Percentiles rank a stretch among this genome's conserved stretches.
These are phyloP conservation scores for Russula brevipes DNA, from an alignment of 768 basidiomycete genomes.

Conservation along the genomic window DNA sequence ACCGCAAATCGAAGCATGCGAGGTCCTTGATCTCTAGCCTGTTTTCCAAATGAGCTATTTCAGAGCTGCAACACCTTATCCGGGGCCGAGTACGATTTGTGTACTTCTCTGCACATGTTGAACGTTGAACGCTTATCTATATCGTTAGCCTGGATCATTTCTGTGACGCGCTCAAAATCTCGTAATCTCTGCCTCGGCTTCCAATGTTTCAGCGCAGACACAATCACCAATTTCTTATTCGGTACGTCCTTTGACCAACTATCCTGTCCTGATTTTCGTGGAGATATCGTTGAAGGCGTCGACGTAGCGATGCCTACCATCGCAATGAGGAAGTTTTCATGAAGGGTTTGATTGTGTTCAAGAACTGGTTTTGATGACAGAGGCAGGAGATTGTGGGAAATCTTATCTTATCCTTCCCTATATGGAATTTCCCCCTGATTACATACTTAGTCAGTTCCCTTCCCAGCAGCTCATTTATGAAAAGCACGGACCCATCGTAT, in stretches of 20 bases:
- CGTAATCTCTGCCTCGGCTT: slow-evolving; percentile 39
- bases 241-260: slow-evolving; percentile 33
- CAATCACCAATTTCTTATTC: slow-evolving; percentile 42
- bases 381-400: too few relatives aligned
- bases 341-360: not conserved
- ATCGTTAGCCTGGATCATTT: slow-evolving; percentile 34
- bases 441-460: too few relatives aligned
- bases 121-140: not conserved
- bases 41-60: slow-evolving; percentile 37
- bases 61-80: slow-evolving; percentile 35
- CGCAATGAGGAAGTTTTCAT: slow-evolving; percentile 13
- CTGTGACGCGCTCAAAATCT: slow-evolving; percentile 25
- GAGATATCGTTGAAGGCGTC: slow-evolving; percentile 34
- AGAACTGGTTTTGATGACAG: too few relatives aligned
- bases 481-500: too few relatives aligned
- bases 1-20: slow-evolving; percentile 32
- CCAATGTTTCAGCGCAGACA: slow-evolving; percentile 40
- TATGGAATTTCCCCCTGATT: too few relatives aligned
- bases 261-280: slow-evolving; percentile 33
- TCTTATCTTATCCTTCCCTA: too few relatives aligned
- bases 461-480: too few relatives aligned
- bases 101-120: not conserved
- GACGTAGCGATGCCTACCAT: slow-evolving; percentile 31
- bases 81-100: slow-evolving; percentile 29
- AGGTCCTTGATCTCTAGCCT: slow-evolving; percentile 34